Conservation (phyloP, 257 asterid species). For the Nicotiana otophora region DNA sequence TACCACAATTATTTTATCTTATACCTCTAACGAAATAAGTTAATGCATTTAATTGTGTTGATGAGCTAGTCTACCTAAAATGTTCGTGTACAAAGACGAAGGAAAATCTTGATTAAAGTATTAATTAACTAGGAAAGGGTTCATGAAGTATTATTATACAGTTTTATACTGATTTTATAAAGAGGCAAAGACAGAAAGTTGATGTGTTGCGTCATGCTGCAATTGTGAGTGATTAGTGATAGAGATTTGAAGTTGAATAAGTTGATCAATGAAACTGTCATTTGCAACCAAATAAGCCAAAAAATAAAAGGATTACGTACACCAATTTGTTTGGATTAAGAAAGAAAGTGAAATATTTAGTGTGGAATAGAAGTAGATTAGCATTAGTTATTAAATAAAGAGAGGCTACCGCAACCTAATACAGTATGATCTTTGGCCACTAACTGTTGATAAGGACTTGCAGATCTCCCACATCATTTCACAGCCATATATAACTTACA, state of each 20-base stretch:
- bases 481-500: background rate
- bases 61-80: background rate
- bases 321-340: background rate
- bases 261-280: background rate
- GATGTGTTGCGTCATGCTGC: background rate
- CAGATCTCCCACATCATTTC: conserved; percentile 11
- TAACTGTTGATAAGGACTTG: conserved; percentile 19
- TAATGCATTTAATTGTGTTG: background rate
- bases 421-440: conserved; percentile 9
- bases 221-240: background rate
- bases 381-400: background rate
- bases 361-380: conserved; percentile 9
- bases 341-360: background rate
- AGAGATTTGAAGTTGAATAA: background rate
- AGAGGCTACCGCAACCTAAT: background rate
- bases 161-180: no score
- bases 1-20: background rate
- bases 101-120: background rate
- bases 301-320: background rate
- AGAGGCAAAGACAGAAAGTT: background rate
- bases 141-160: background rate
- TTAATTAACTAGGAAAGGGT: background rate
- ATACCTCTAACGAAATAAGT: background rate
- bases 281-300: background rate
- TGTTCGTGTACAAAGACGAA: background rate